Base-by-base conservation (phyloP, 768 basidiomycete species). In the Mycena chlorophos region DNA sequence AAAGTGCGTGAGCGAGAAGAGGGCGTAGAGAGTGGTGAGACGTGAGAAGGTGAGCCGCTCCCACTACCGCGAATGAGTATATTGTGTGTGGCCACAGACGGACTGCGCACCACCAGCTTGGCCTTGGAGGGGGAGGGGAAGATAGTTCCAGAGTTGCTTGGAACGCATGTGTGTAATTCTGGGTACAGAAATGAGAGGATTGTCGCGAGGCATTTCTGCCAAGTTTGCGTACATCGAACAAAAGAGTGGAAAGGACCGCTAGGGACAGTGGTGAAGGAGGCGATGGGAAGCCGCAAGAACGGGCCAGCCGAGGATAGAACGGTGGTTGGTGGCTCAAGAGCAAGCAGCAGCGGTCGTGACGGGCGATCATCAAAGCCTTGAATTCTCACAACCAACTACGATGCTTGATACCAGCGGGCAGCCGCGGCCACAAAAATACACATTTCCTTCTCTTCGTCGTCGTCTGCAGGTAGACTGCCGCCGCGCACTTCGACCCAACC, bases 1-100 rank as follows among this genome's bases (percentile, higher is more conserved):
- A 61, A 86, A 89, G 66, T 90, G 86, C 42, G 82, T 47, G 49
- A 87, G 54, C 20, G 89, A 85, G 67, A 90, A 87, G 40, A 76
- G 51, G 65, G 89, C 82, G 68, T 89, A 92, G 64, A 82, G 64
- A 57, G 78, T 73, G 19, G 89, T 86, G 51, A 87, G 74, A 31
- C 77, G 78, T 46, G 88, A 87, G 65, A 85, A 82, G 20, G 87
- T 85, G 63, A 90, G 73, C 53, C 87, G 81, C 54, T 82, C 76
- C 85, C 86, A 87, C 88, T 90, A 65, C 16, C 39, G 51, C 38
- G 42, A 42, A 22, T 51, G 55, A 57, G 46, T 45, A 43, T 20
- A 27, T 46, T 27, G 30, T 26, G 49, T 42, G 52, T 16, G 28
- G 34, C 13, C 17, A 4, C 12, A 19, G 8, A 38, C 6, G 28